Evolutionary conservation across 805 yeast genomes (phyloP).

Genomic region (Suhomyces sp.): DNA sequence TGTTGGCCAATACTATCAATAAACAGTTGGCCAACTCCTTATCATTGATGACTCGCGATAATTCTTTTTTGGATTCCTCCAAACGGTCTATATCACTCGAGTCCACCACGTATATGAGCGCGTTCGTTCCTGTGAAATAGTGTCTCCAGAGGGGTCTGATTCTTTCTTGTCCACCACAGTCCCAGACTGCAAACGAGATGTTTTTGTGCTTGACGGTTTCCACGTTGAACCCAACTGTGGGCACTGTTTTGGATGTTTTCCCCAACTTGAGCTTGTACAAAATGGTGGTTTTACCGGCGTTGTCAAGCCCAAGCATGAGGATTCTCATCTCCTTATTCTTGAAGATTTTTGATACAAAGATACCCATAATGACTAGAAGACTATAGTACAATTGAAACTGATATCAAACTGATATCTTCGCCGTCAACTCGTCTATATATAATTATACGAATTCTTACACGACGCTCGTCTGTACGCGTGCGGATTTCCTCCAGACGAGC

Average conservation of each 20-base stretch:
- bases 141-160: conserved; percentile 94
- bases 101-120: conserved; percentile 87
- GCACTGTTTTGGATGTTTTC: conserved; percentile 73
- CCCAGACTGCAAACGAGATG: conserved; percentile 86
- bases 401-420: neutral
- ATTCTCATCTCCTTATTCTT: conserved; percentile 95
- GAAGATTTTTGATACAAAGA: conserved; percentile 35
- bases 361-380: conserved; percentile 1
- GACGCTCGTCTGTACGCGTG: neutral
- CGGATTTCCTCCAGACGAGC: neutral
- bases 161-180: conserved; percentile 94
- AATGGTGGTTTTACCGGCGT: conserved; percentile 92
- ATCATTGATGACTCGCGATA: conserved; percentile 75
- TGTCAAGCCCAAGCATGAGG: conserved; percentile 88
- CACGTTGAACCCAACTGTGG: conserved; percentile 92
- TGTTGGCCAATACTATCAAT: conserved; percentile 82
- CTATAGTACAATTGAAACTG: neutral
- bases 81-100: conserved; percentile 69
- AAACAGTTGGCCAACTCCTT: conserved; percentile 79
- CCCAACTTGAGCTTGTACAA: conserved; percentile 80
- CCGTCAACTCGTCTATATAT: conserved; percentile 1
- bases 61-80: conserved; percentile 73
- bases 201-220: conserved; percentile 81
- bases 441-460: neutral
- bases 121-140: conserved; percentile 90